Base-by-base conservation (phyloP, 208 protist genomes). In the Leishmania aethiopica region DNA sequence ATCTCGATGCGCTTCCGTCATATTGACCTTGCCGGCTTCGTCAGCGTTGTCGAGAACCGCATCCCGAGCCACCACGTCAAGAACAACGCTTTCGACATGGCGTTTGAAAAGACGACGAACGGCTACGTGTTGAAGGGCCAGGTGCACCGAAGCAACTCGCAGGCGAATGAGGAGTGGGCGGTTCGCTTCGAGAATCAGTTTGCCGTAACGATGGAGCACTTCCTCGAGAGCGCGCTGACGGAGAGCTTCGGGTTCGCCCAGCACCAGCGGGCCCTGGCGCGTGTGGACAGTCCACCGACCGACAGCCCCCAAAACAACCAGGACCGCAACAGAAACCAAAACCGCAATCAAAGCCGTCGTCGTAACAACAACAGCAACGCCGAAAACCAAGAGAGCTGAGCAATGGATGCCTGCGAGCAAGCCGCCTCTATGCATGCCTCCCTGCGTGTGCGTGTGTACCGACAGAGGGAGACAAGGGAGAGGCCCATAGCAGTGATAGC, bases 181-280 rank as follows among this genome's bases (percentile, higher is more conserved):
- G 80, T 97, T 32, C 88, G 79, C 72, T 97, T 97, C 81, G 92
- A 97, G 55, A 90, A 93, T 67, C 91, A 97, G 79, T 95, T 95
- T 75, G 92, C 92, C 64, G 89, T 93, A 25, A 94, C 85, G 77
- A 78, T 97, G 60, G 90, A 95, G 87, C 92, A 97, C 86, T 97
- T 97, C 79, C 66, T 97, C 74, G 70, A 97, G 49, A 87, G 87
- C 66, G 92, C 92, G 6, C 88, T 97, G 47, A 93, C 89, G 42
- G 92, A 95, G 85, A 97, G 94, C 84, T 97, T 97, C 74, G 94
- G 94, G n/a, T 97, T 96, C 71, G 60, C 75, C 32, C 80, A 89
- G 77, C 83, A 94, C 82, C 87, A 91, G 71, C 73, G 81, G 13
- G 73, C 79, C 28, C 49, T 84, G 55, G 40, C 59, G 76, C 37